Base-by-base conservation (phyloP, 495 filamentous ascomycete species). In the Aspergillus incahuasiensis region DNA sequence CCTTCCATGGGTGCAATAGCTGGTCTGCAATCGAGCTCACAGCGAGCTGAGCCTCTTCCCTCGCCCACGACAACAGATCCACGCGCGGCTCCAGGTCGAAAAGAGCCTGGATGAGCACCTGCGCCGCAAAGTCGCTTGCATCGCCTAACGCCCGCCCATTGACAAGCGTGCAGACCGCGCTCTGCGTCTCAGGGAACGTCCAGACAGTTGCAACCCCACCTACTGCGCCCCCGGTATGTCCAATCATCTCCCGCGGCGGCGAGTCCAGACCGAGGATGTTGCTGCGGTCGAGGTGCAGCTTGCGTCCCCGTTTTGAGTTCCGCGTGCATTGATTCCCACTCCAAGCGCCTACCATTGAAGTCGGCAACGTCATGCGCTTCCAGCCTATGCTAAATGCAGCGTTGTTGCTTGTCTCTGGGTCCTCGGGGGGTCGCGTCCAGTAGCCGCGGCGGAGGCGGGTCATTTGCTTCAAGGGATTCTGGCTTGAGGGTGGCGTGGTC, bases 381-480 rank as follows among this genome's bases (percentile, higher is more conserved):
- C 62, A 64, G 3, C 62, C 62, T 58, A 64, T 55, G 16, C 55
- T 20, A 28, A 59, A 61, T 2, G 39, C 55, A 0, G 62, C 43
- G 21, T 28, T 13, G 30, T 53, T 55, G 44, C 56, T 64, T 15
- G 35, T 42, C 0, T 35, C 34, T 1, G 58, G 58, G 38, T 64
- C 62, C 35, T 61, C 49, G 0, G 56, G 25, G 1, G 58, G 62
- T 22, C 55, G 48, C 1, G 55, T 55, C 62, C 58, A 61, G 38
- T 54, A 59, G 20, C 56, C 48, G 6, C 53, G 59, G 24, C 58
- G 59, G 6, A 64, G 41, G 12, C 58, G 38, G 41, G 8, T 54
- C 39, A 61, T 58, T 32, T 64, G 55, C 35, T 55, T 56, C 5
- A 64, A 20, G 3, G 62, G 62, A 20, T 61, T 64, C 3, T 54